These are phyloP conservation scores for Saksenaea oblongispora DNA, from an alignment of 371 early-diverging fungal species.

Conservation along the genomic window DNA sequence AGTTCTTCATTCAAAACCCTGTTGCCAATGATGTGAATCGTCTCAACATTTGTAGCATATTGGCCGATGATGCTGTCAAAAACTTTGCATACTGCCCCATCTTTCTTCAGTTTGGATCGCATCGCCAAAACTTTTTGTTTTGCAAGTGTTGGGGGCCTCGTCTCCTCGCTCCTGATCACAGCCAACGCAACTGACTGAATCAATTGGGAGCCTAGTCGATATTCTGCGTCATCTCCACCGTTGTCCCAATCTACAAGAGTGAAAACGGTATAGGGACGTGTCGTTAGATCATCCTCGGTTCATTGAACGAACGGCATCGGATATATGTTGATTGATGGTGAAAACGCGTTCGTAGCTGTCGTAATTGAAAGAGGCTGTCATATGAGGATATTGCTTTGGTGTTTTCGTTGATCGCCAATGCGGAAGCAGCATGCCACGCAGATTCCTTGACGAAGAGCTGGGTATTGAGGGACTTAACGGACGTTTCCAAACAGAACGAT, in stretches of 20 bases:
- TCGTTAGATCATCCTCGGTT: too few species aligned
- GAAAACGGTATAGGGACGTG: neutral
- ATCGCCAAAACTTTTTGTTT: conserved; percentile 3
- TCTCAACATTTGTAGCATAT: neutral
- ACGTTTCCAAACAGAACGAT: conserved; percentile 5
- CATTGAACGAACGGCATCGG: neutral
- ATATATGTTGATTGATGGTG: conserved; percentile 7
- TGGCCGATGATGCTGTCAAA: conserved; percentile 6
- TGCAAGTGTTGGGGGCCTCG: neutral
- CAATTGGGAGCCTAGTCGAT: conserved; percentile 7
- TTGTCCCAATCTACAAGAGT: conserved; percentile 13
- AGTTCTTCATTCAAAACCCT: conserved; percentile 1
- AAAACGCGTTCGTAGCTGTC: conserved; percentile 5
- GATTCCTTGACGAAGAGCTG: conserved; percentile 2
- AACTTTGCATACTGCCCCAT: neutral
- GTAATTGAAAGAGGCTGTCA: conserved; percentile 3
- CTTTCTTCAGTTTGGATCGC: conserved; percentile 6
- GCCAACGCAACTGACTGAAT: neutral
- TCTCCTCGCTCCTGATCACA: neutral
- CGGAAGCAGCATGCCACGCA: conserved; percentile 4
- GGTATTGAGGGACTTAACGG: neutral
- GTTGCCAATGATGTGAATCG: conserved; percentile 7
- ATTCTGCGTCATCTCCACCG: conserved; percentile 4
- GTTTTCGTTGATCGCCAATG: neutral
- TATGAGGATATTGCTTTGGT: neutral